These are phyloP conservation scores for Penicillium sp. DNA, from an alignment of 2,329 filamentous ascomycete genomes.

Conservation along the genomic window DNA sequence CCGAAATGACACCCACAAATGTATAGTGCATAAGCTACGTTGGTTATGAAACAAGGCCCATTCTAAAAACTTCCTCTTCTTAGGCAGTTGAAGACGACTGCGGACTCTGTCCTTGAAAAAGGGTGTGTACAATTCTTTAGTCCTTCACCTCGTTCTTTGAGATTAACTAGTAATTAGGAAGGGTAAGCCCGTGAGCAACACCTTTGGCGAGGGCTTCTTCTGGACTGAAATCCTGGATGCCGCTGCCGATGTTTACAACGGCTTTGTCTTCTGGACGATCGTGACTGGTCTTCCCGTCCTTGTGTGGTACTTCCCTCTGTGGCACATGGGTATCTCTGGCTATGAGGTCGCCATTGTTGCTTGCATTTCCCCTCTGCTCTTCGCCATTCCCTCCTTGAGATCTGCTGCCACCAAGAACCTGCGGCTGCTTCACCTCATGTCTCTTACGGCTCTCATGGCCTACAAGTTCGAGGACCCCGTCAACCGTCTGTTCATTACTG, in stretches of 20 bases:
- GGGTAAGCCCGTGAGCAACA: slow-evolving; percentile 68
- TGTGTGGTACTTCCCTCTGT: slow-evolving; percentile 97
- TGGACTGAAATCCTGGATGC: slow-evolving; percentile 76
- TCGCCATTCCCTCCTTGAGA: slow-evolving; percentile 70
- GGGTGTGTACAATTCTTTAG: slow-evolving; percentile 60
- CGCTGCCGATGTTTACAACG: slow-evolving; percentile 85
- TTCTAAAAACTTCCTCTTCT: slow-evolving; percentile 35
- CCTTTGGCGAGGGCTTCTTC: slow-evolving; percentile 71
- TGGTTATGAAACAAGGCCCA: slow-evolving; percentile 33
- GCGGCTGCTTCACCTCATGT: slow-evolving; percentile 71
- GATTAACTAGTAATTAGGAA: slow-evolving; percentile 58
- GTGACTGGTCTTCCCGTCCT: slow-evolving; percentile 84
- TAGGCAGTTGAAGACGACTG: slow-evolving; percentile 53
- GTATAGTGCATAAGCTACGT: slow-evolving; percentile 50
- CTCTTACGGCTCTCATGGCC: slow-evolving; percentile 74
- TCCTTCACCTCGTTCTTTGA: slow-evolving; percentile 11
- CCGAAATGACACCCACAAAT: slow-evolving; percentile 71
- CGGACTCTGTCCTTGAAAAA: slow-evolving; percentile 63
- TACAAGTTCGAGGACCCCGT: slow-evolving; percentile 74
- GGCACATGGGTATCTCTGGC: slow-evolving; percentile 98
- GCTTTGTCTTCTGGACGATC: slow-evolving; percentile 94
- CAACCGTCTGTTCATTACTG: slow-evolving; percentile 75
- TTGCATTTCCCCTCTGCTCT: slow-evolving; percentile 76
- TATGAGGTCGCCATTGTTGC: slow-evolving; percentile 89
- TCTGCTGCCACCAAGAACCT: slow-evolving; percentile 68